Conservation (phyloP, 768 basidiomycete species). For the Amanita polypyramis region DNA sequence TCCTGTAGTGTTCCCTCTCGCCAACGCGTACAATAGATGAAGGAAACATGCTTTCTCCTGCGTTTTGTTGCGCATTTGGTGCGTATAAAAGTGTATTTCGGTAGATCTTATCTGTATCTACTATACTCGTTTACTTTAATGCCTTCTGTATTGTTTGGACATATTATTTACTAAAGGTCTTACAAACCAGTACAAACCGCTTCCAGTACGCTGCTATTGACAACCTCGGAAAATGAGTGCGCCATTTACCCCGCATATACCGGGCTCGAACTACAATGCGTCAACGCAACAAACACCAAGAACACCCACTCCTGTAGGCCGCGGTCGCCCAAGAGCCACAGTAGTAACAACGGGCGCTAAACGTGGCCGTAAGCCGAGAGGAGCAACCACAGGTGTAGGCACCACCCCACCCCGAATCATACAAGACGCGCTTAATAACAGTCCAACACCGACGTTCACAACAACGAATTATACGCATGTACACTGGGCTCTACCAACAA, state of each 20-base stretch:
- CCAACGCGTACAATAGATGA: slow-evolving; percentile 4
- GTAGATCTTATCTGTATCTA: neutral
- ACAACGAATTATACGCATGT: slow-evolving; percentile 6
- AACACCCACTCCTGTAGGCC: slow-evolving; percentile 19
- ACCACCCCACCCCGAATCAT: slow-evolving; percentile 21
- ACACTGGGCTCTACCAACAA: slow-evolving; percentile 9
- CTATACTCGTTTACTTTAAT: neutral
- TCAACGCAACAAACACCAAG: slow-evolving; percentile 2
- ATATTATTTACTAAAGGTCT: neutral
- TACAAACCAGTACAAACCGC: neutral
- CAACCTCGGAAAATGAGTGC: neutral
- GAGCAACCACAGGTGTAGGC: slow-evolving; percentile 17
- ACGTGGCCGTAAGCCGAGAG: slow-evolving; percentile 38
- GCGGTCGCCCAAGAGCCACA: slow-evolving; percentile 24
- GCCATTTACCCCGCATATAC: slow-evolving; percentile 2
- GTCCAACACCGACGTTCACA: neutral
- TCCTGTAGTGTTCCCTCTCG: slow-evolving; percentile 6
- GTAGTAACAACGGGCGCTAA: slow-evolving; percentile 24
- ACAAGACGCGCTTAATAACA: slow-evolving; percentile 10
- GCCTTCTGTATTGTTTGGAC: neutral
- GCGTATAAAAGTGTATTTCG: neutral
- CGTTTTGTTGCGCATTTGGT: neutral
- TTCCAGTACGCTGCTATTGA: neutral
- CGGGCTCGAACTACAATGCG: slow-evolving; percentile 1
- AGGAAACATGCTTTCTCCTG: neutral